Percentiles rank a stretch among this genome's conserved stretches.
Conservation (phyloP, 2,329 filamentous ascomycete genomes). For the Colletotrichum spaethianum region DNA sequence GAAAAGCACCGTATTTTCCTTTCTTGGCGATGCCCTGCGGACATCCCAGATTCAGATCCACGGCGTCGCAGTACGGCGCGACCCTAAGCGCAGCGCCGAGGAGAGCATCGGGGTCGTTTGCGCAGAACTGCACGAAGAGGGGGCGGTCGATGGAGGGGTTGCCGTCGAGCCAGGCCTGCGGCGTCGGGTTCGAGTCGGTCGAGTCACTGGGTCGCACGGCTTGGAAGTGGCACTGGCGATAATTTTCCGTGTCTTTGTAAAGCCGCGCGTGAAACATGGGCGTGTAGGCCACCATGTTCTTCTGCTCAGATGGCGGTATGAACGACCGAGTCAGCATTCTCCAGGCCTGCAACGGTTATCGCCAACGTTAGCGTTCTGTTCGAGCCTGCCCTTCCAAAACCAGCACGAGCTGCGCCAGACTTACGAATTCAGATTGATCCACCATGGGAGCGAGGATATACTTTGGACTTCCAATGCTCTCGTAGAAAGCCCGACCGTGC, state of each 20-base stretch:
- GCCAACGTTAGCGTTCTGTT: neutral
- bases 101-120: conserved; percentile 85
- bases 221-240: conserved; percentile 87
- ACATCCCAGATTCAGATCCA: conserved; percentile 96
- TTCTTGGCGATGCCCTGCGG: conserved; percentile 94
- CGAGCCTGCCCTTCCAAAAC: conserved; percentile 16
- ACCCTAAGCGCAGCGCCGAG: conserved; percentile 84
- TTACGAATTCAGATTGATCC: conserved; percentile 96
- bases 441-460: conserved; percentile 97
- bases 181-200: conserved; percentile 35
- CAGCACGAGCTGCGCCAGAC: conserved; percentile 49
- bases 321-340: conserved; percentile 96
- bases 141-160: conserved; percentile 88
- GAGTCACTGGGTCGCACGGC: conserved; percentile 60
- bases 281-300: conserved; percentile 85
- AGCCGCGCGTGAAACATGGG: conserved; percentile 97
- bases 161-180: conserved; percentile 81
- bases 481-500: conserved; percentile 90
- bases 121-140: conserved; percentile 96
- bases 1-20: conserved; percentile 92
- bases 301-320: conserved; percentile 75
- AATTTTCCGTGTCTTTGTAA: conserved; percentile 82
- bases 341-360: conserved; percentile 78
- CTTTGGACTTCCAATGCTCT: conserved; percentile 93
- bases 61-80: conserved; percentile 91